A percentile compares a stretch with the other conserved stretches of the same genome.
These are phyloP conservation scores for Linum usitatissimum DNA, from an alignment of 345 rosid genomes.

Conservation along the genomic window DNA sequence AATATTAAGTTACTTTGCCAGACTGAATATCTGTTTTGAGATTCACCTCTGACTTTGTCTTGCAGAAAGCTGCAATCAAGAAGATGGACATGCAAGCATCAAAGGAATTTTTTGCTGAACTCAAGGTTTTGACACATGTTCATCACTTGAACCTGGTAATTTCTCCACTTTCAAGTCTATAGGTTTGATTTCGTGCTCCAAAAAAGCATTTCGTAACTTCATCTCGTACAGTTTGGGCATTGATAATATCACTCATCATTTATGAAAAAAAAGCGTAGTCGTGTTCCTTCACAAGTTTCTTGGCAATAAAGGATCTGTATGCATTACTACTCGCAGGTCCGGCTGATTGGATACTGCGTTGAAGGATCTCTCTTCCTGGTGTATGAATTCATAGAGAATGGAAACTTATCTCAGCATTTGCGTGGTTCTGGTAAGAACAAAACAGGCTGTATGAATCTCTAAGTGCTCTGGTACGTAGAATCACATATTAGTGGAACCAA, in stretches of 20 bases:
- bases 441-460: neutral
- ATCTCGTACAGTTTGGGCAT: no score
- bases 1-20: neutral
- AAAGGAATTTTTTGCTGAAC: conserved; percentile 29
- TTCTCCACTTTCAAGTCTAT: neutral
- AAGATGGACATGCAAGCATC: conserved; percentile 30
- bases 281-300: neutral
- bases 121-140: conserved; percentile 27
- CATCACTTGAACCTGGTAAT: conserved; percentile 30
- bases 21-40: neutral
- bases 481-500: neutral
- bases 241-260: no score
- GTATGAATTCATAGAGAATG: conserved; percentile 30
- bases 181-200: no score
- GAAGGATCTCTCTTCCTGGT: conserved; percentile 30
- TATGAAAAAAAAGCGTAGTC: no score
- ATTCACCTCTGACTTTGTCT: neutral
- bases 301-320: neutral
- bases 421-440: conserved; percentile 5
- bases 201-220: no score
- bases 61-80: conserved; percentile 34
- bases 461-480: neutral
- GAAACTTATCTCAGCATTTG: conserved; percentile 29
- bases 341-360: conserved; percentile 28
- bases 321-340: conserved; percentile 6